Evolutionary conservation across 768 basidiomycete species (phyloP).

Genomic region (Tricholomella constricta): DNA sequence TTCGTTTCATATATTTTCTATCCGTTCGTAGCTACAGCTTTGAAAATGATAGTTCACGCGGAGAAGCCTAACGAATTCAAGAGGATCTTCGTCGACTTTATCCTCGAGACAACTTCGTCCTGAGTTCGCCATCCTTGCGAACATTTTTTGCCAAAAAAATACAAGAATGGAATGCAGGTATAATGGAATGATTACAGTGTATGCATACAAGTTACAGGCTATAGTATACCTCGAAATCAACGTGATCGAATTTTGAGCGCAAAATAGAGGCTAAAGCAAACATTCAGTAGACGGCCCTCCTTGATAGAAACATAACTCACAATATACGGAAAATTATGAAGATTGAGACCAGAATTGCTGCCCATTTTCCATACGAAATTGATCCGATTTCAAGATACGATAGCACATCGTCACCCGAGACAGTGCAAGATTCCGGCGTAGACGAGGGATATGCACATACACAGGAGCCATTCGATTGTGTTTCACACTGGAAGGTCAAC

Average conservation of each 20-base stretch:
- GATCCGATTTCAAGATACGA: constrained; percentile 45
- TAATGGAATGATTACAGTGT: too few species aligned
- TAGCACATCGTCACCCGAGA: constrained; percentile 53
- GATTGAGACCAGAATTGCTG: constrained; percentile 46
- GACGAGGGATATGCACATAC: constrained; percentile 54
- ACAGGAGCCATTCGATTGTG: constrained; percentile 36
- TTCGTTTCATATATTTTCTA: background rate
- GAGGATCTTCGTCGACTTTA: constrained; percentile 25
- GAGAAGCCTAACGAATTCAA: constrained; percentile 66
- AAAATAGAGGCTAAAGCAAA: constrained; percentile 8
- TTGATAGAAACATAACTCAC: constrained; percentile 26
- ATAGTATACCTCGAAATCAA: background rate
- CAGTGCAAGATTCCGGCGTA: constrained; percentile 42
- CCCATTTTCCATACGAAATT: constrained; percentile 48
- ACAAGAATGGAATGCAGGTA: too few species aligned
- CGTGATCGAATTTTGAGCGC: constrained; percentile 14
- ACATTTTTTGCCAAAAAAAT: background rate
- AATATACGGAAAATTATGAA: constrained; percentile 44
- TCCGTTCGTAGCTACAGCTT: background rate
- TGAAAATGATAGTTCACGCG: constrained; percentile 68
- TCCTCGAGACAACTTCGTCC: constrained; percentile 3
- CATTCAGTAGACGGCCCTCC: background rate
- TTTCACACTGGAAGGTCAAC: constrained; percentile 44
- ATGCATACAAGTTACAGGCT: background rate
- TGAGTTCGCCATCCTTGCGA: background rate